Evolutionary conservation across 371 early-diverging fungal species (phyloP).

Genomic region (Smittium mucronatum): DNA sequence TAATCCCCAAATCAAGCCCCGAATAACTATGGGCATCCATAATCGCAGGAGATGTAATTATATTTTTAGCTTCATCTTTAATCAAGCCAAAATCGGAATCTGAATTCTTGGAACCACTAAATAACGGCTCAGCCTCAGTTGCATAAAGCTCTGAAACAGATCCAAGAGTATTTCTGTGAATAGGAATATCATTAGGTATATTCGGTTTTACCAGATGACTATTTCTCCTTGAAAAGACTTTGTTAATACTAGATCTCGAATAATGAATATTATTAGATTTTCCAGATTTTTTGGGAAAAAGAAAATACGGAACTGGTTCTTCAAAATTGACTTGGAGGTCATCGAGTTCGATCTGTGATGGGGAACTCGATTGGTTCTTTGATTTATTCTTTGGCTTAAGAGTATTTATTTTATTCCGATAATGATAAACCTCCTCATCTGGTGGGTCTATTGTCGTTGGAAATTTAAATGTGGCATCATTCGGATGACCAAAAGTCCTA

Average conservation of each 20-base stretch:
- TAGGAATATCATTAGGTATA: no score
- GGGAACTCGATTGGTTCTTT: neutral
- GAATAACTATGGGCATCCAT: no score
- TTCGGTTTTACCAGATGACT: neutral
- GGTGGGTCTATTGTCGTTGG: neutral
- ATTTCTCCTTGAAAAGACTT: neutral
- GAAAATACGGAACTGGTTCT: neutral
- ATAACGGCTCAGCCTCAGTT: no score
- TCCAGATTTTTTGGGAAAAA: neutral
- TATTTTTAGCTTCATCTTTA: no score
- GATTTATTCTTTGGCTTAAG: neutral
- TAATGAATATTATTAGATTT: neutral
- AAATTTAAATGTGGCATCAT: neutral
- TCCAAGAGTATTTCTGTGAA: no score
- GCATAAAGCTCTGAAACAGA: no score
- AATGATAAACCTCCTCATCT: neutral
- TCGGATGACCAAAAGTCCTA: neutral
- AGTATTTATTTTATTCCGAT: neutral
- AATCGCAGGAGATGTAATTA: no score
- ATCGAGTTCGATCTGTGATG: neutral
- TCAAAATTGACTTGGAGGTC: neutral
- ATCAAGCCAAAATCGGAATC: no score
- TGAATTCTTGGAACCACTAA: no score
- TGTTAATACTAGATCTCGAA: neutral
- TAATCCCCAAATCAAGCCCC: no score